Conservation (phyloP, 208 protist species). For the Leishmania turanica region DNA sequence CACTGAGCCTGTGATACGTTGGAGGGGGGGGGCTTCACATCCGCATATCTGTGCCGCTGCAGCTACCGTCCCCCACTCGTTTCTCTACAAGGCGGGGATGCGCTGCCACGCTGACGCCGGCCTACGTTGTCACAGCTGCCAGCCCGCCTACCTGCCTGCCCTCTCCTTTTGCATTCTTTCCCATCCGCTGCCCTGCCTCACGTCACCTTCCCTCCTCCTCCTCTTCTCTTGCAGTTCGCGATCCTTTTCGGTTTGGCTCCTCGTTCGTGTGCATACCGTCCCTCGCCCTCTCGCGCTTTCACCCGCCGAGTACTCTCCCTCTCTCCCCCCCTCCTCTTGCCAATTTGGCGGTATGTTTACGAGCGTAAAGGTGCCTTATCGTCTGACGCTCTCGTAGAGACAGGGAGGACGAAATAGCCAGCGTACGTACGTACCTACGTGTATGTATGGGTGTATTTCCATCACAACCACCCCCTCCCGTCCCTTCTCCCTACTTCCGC, state of each 20-base stretch:
- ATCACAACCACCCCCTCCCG: too few relatives aligned
- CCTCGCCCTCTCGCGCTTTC: not conserved
- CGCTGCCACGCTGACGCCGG: not conserved
- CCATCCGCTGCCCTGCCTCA: not conserved
- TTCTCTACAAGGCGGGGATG: not conserved
- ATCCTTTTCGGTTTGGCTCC: not conserved
- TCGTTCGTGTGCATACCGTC: not conserved
- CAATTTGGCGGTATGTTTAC: not conserved
- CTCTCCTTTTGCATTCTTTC: not conserved
- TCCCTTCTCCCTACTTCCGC: not conserved
- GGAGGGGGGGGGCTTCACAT: not conserved
- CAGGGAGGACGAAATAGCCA: not conserved
- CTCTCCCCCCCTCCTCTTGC: too few relatives aligned
- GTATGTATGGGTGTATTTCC: not conserved
- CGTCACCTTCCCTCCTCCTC: too few relatives aligned
- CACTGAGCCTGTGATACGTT: not conserved
- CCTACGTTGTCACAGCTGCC: not conserved
- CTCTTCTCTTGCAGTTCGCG: not conserved
- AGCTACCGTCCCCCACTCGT: not conserved
- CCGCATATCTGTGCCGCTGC: not conserved
- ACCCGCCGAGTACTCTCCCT: not conserved
- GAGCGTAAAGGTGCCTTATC: not conserved
- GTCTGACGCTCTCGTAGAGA: not conserved
- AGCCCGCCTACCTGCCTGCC: not conserved
- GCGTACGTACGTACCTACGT: not conserved